Base-by-base conservation (phyloP, 192 early-diverging fungal species). In the Blastocladiella britannica region DNA sequence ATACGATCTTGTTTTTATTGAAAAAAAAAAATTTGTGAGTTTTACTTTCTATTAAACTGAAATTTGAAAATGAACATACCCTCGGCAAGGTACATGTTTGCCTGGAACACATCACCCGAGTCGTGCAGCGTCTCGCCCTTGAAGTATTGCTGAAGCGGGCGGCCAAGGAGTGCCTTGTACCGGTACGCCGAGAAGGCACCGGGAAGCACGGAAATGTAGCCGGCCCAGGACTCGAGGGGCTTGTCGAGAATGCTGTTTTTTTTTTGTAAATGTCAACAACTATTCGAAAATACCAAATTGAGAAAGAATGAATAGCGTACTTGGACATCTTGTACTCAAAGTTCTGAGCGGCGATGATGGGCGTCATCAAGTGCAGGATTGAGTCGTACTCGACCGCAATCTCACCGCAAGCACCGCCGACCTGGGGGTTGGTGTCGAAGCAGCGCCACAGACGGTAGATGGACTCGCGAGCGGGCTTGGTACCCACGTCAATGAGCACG, bases 161-260 rank as follows among this genome's bases (percentile, higher is more conserved):
- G 75, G 25, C 81, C 75, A 54, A 75, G 76, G n/a, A 88, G 64
- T 25, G 86, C 86, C 20, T 47, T 43, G 56, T 81, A 88, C 12
- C 86, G 79, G 60, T 88, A 88, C 4, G 86, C 86, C 18, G 80
- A 82, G 52, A 88, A 88, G 2, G 84, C 84, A 62, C 86, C 84
- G 7, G 92, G 92, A 5, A 95, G 73, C 54, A 93, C 92, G 0
- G 88, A 86, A 56, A 95, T 95, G 71, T 91, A 91, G 27, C 91
- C 91, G 76, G 90, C 92, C 20, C 91, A 81, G 20, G 85, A 87
- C 62, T 88, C 86, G 51, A 87, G 71, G 26, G 84, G 80, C 57
- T 87, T 87, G 60, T 85, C 83, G n/a, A 87, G 64, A 56, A 84
- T 83, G 60, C 75, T 77, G 26, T 66, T n/a, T n/a, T n/a, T n/a